Evolutionary conservation across 306 rosid genomes (phyloP), one percentile per base, ranked within the genome.

Genomic region (Vigna trinervia): DNA sequence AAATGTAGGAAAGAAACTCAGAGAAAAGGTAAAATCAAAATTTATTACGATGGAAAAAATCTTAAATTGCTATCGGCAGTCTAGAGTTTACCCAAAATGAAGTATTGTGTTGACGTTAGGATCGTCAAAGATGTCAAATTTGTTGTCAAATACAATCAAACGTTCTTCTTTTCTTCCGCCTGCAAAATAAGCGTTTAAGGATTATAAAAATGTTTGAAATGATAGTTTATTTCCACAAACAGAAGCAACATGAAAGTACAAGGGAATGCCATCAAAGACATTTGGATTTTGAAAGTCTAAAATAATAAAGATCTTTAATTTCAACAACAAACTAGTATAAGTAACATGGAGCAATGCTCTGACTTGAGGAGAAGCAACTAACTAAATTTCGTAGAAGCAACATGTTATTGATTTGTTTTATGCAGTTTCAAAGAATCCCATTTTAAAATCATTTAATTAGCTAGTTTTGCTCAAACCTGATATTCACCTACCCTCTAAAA

Each of bases 121-220:
- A 23, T 60, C 20, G 71, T 87, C 56, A n/a, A 80, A 41, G 39
- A 41, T 38, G 28, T 26, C 28, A 26, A 80, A 36, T 59, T 67
- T 46, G 68, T 50, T 52, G 34, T 48, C 46, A 73, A 11, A 76
- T 51, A 13, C 14, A 32, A 5, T 22, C 70, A 76, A 78, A 83
- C 78, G 59, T 83, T 75, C 79, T 80, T 87, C 85, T 77, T 81
- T 59, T 43, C 82, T 79, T 80, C 81, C 2, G 26, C 73, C 93
- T 89, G 92, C 79, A 84, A 78, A 41, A 45, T 76, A 22, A 17
- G 81, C 53, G 34, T 20, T 20, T 10, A 69, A 52, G 68, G 46
- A 61, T 73, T 22, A 41, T 28, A 4, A 70, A 26, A 62, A 9
- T 65, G 11, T 8, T 51, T 52, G 71, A 28, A 58, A 51, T 58